Evolutionary conservation across 805 yeast genomes (phyloP).

Genomic region (Kuraishia borneana): DNA sequence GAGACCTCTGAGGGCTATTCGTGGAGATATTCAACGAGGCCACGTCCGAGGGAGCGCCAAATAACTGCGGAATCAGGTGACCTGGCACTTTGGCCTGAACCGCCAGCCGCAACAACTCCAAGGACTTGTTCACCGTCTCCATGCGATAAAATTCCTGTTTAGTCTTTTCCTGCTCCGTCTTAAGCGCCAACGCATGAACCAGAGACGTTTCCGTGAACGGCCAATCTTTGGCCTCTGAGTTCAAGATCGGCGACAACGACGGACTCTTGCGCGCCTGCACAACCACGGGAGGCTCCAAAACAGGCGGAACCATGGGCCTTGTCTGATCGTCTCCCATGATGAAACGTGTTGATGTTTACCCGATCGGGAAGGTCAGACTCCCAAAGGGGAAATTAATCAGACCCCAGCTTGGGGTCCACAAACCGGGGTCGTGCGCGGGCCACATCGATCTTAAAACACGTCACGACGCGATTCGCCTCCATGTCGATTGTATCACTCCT

Average conservation of each 20-base stretch:
- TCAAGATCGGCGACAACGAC: too few species aligned
- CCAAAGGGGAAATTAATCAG: too few species aligned
- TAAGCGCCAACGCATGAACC: slow-evolving; percentile 42
- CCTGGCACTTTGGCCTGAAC: slow-evolving; percentile 52
- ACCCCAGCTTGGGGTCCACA: too few species aligned
- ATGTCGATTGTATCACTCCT: slow-evolving; percentile 92
- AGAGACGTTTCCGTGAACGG: slow-evolving; percentile 48
- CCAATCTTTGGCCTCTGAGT: slow-evolving; percentile 23
- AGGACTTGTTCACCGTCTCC: slow-evolving; percentile 48
- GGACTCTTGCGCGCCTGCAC: too few species aligned
- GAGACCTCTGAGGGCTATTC: neutral
- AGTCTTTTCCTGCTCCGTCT: slow-evolving; percentile 69
- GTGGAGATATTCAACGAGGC: slow-evolving; percentile 4
- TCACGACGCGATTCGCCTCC: too few species aligned
- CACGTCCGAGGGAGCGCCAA: slow-evolving; percentile 20
- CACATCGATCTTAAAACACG: too few species aligned
- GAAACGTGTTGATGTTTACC: too few species aligned
- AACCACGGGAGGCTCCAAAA: too few species aligned
- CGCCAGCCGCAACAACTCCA: slow-evolving; percentile 55
- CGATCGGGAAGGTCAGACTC: too few species aligned
- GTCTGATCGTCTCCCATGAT: too few species aligned
- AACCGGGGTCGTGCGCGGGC: too few species aligned
- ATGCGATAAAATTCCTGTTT: slow-evolving; percentile 67
- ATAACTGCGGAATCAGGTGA: slow-evolving; percentile 48
- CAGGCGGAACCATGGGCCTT: too few species aligned